These are phyloP conservation scores for Daedalea quercina DNA, from an alignment of 768 basidiomycete species.

Conservation along the genomic window DNA sequence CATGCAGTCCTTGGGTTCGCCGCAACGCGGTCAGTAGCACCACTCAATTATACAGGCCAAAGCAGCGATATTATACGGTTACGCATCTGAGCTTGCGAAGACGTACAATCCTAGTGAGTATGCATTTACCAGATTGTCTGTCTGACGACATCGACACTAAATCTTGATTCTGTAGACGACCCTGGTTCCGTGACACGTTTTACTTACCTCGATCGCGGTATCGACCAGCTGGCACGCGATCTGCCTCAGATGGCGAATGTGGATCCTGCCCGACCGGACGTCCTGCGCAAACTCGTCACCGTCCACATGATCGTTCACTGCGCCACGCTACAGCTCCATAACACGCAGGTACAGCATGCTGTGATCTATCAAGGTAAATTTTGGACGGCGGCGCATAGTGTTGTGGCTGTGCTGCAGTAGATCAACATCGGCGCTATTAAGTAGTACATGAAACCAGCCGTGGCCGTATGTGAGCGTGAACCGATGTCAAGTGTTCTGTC, in stretches of 20 bases:
- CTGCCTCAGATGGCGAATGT: slow-evolving; percentile 14
- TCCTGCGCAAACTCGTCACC: slow-evolving; percentile 17
- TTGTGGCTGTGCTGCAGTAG: slow-evolving; percentile 8
- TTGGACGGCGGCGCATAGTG: slow-evolving; percentile 16
- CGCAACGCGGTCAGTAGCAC: slow-evolving; percentile 25
- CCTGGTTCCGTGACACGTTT: slow-evolving; percentile 18
- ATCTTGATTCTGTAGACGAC: background rate
- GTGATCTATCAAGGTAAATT: slow-evolving; percentile 12
- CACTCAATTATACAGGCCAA: slow-evolving; percentile 42
- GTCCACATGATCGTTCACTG: slow-evolving; percentile 21
- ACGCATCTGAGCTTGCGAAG: slow-evolving; percentile 42
- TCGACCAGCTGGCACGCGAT: slow-evolving; percentile 22
- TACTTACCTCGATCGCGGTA: slow-evolving; percentile 20
- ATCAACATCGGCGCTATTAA: slow-evolving; percentile 6
- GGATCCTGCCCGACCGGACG: slow-evolving; percentile 9
- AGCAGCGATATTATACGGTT: slow-evolving; percentile 52
- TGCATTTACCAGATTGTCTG: background rate
- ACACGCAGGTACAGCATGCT: slow-evolving; percentile 14
- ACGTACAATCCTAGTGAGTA: background rate
- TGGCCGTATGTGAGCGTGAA: background rate
- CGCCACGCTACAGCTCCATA: slow-evolving; percentile 25
- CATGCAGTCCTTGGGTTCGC: slow-evolving; percentile 26
- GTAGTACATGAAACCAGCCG: background rate
- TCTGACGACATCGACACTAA: background rate
- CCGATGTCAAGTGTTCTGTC: background rate